A percentile compares a stretch with the other conserved stretches of the same genome.
Conservation (phyloP, 208 protist genomes). For the Crithidia sp. region DNA sequence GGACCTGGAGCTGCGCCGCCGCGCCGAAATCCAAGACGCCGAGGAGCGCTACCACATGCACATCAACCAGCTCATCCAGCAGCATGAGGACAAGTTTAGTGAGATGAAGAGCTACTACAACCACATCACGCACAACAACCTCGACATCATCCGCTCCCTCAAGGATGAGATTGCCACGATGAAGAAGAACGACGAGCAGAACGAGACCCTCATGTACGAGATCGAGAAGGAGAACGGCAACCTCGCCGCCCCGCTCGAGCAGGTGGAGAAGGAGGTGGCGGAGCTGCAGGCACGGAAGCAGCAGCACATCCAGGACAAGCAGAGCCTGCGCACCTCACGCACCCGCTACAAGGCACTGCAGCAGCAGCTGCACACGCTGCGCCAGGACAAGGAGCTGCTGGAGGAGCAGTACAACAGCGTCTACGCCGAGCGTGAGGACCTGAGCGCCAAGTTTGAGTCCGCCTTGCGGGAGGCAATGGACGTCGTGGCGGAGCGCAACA, state of each 20-base stretch:
- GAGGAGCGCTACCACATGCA: conserved; percentile 97
- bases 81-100: conserved; percentile 95
- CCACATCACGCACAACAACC: conserved; percentile 97
- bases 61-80: conserved; percentile 95
- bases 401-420: conserved; percentile 88
- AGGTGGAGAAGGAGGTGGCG: conserved; percentile 90
- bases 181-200: conserved; percentile 95
- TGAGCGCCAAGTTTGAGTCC: conserved; percentile 93
- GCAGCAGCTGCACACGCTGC: conserved; percentile 81
- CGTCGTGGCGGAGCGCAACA: conserved; percentile 85
- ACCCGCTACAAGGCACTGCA: conserved; percentile 79
- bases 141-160: conserved; percentile 97
- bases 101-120: conserved; percentile 99
- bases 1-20: conserved; percentile 92
- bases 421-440: conserved; percentile 94
- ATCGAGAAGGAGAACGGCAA: conserved; percentile 97
- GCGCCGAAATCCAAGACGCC: conserved; percentile 94
- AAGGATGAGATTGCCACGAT: conserved; percentile 96
- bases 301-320: conserved; percentile 95
- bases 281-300: conserved; percentile 91
- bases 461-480: conserved; percentile 90
- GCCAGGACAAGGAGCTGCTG: conserved; percentile 90
- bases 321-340: conserved; percentile 88
- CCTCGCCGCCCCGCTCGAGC: conserved; percentile 93
- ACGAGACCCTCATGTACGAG: conserved; percentile 97